Evolutionary conservation across 306 rosid species (phyloP), one percentile per base, ranked within the genome.

Genomic region (Albizia julibrissin): DNA sequence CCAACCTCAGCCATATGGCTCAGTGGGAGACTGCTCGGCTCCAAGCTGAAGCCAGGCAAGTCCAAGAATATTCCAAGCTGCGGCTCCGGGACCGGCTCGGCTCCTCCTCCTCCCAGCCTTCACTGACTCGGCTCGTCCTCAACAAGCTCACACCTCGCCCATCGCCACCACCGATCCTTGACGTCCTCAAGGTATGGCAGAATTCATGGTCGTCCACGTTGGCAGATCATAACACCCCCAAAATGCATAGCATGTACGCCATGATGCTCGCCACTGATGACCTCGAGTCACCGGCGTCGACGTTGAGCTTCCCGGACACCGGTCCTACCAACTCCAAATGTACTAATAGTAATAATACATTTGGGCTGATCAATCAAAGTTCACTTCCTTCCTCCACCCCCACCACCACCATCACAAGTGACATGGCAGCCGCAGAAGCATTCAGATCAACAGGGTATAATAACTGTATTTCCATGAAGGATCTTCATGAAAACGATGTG

Each of bases 31-130:
- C 59, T 19, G 59, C 59, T 52, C 10, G 59, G 59, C 59, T 52
- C 24, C 3, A 52, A 52, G 59, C 59, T 22, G 59, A 52, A 52
- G 10, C 59, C 8, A 12, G 21, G 75, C 39, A 64, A 73, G 1
- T 67, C 83, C 1, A 74, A 74, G 5, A 84, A 87, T 43, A 31
- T 52, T 54, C 89, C 22, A 52, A 52, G 22, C 8, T 19, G 22
- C 6, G 7, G 31, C 3, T 29, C 31, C 31, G 2, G 31, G 31
- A 29, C 31, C 31, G 2, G 1, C 31, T 29, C 31, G 31, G 31
- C 31, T 29, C 3, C 31, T 29, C 31, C 31, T 29, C 31, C 31
- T 29, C 31, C 22, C 29, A 8, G 14, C 31, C 65, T 24, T 24
- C 5, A 24, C 31, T 3, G 16, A 24, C 31, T 24, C 4, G 65